These are phyloP conservation scores for Neurospora sp. DNA, from an alignment of 495 filamentous ascomycete species.

Conservation along the genomic window DNA sequence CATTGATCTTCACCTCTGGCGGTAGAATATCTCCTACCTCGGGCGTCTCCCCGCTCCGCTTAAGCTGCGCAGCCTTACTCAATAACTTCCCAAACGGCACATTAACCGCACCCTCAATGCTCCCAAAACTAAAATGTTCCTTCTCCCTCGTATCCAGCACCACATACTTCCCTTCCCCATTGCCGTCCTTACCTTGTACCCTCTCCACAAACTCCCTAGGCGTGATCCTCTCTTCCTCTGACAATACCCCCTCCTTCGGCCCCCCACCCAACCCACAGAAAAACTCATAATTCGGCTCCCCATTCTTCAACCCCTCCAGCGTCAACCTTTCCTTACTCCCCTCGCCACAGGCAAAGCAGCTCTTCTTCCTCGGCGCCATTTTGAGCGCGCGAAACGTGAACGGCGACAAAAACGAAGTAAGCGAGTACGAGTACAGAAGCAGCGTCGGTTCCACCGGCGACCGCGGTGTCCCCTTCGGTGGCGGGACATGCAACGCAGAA, in stretches of 20 bases:
- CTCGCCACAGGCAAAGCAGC: constrained; percentile 68
- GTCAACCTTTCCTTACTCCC: constrained; percentile 44
- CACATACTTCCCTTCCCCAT: constrained; percentile 29
- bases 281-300: constrained; percentile 63
- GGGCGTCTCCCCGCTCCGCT: constrained; percentile 10
- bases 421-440: constrained; percentile 63
- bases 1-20: not conserved
- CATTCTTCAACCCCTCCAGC: constrained; percentile 47
- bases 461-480: not conserved
- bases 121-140: constrained; percentile 76
- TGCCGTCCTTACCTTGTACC: constrained; percentile 6
- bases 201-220: constrained; percentile 40
- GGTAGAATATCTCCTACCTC: not conserved
- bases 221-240: constrained; percentile 60
- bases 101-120: constrained; percentile 63
- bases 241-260: constrained; percentile 71
- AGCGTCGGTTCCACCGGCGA: constrained; percentile 35
- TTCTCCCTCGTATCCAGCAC: constrained; percentile 77
- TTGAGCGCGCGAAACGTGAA: constrained; percentile 64
- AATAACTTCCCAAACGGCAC: constrained; percentile 59
- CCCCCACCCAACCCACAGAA: constrained; percentile 66
- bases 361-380: constrained; percentile 53
- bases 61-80: constrained; percentile 12
- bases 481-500: constrained; percentile 17
- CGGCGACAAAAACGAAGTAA: constrained; percentile 21